Evolutionary conservation across 805 yeast genomes (phyloP), one percentile per base, ranked within the genome.

Genomic region (Tetrapisispora taiwanensis): DNA sequence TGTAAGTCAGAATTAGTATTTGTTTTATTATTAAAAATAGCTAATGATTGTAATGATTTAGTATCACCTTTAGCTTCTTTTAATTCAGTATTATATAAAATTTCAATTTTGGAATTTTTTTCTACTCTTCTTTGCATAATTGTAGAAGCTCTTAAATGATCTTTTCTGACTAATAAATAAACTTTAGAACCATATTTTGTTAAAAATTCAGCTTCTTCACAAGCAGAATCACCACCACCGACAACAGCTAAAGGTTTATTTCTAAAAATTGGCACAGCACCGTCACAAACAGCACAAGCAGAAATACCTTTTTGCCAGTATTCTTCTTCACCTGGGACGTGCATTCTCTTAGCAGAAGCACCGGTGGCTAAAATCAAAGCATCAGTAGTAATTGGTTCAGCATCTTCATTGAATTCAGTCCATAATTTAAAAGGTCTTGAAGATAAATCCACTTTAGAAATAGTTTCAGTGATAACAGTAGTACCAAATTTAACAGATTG

Each of bases 291-390:
- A 34, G 98, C 98, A 74, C 98, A 92, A 15, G 98, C 98, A 55
- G 95, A 85, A 55, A 92, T 92, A 67, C 98, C 98, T 66, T 83
- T 84, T 74, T 92, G 98, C 98, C 98, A 92, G 78, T 92, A 92
- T 30, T 76, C 75, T 55, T 92, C 97, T 72, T 92, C 98, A 58
- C 98, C 98, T 48, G 97, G 95, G 49, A 92, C 73, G 63, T 76
- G 69, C 70, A 92, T 75, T 73, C 98, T 85, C 76, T 83, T 87
- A 47, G 98, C 98, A 32, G 95, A 83, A 19, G 98, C 98, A 63
- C 98, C 98, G 38, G 98, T 92, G 53, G 98, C 95, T 50, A 92
- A 67, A 53, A 92, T 79, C 44, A 92, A 79, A 30, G 97, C 84
- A 59, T 92, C 97, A 27, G 97, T 81, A 48, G 95, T 85, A 65